Evolutionary conservation across 257 asterid species (phyloP).

Genomic region (Przewalskia tangutica): DNA sequence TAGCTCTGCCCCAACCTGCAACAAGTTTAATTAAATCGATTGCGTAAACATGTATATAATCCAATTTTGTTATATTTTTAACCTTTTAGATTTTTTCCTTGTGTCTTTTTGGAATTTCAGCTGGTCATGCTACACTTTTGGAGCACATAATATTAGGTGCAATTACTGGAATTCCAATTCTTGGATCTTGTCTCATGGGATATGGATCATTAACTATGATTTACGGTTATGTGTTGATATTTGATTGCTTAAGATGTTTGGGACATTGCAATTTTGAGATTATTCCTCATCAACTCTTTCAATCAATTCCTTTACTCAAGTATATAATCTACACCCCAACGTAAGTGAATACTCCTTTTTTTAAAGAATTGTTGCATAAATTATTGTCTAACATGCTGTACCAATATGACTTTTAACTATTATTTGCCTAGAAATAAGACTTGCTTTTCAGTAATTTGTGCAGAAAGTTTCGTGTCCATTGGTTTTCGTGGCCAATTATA

Average conservation of each 20-base stretch:
- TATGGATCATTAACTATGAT: conserved; percentile 62
- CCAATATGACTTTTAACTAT: not conserved
- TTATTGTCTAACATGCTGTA: not conserved
- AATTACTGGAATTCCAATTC: conserved; percentile 56
- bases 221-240: conserved; percentile 49
- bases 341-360: conserved; percentile 27
- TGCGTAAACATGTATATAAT: not conserved
- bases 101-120: conserved; percentile 23
- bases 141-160: conserved; percentile 52
- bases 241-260: conserved; percentile 62
- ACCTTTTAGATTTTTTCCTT: not conserved
- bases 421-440: not conserved
- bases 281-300: conserved; percentile 61
- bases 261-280: conserved; percentile 85
- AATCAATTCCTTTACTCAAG: conserved; percentile 43
- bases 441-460: not conserved
- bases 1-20: not conserved
- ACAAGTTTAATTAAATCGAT: not conserved
- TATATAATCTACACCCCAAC: conserved; percentile 73
- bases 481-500: not conserved
- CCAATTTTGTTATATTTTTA: not conserved
- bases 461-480: not conserved
- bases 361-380: not conserved
- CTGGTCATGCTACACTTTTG: conserved; percentile 74
- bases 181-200: conserved; percentile 52